phyloP scores from a whole-genome alignment of 768 basidiomycete genomes.

The Lactarius evosmus region DNA sequence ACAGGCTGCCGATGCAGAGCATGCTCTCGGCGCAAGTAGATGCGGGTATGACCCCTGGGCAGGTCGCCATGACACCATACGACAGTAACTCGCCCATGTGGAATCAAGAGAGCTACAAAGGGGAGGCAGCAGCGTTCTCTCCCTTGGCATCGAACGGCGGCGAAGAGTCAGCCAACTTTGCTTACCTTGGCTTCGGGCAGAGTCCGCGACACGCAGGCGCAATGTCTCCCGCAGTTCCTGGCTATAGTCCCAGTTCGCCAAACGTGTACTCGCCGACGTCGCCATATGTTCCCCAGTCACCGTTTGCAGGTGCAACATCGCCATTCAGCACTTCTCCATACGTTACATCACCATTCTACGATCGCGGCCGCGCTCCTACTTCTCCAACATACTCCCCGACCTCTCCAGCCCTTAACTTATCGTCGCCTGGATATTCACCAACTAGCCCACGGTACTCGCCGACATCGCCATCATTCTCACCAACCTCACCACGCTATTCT shows the following conservation, averaged over 20 bases:
- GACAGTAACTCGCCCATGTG: conserved; percentile 87
- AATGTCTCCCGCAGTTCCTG: conserved; percentile 85
- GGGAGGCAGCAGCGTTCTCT: conserved; percentile 90
- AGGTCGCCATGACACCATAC: conserved; percentile 95
- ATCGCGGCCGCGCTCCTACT: conserved; percentile 58
- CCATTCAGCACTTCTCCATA: conserved; percentile 80
- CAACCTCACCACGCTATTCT: conserved; percentile 86
- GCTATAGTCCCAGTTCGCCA: conserved; percentile 90
- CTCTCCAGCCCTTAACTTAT: conserved; percentile 75
- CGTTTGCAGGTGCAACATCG: conserved; percentile 78
- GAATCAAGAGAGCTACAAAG: conserved; percentile 71
- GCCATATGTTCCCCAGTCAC: conserved; percentile 83
- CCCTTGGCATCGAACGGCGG: conserved; percentile 81
- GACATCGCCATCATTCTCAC: conserved; percentile 82
- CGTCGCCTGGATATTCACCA: conserved; percentile 67
- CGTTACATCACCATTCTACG: conserved; percentile 82
- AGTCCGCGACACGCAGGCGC: conserved; percentile 80
- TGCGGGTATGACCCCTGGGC: conserved; percentile 87
- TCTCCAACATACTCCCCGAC: conserved; percentile 89
- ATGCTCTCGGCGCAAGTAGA: conserved; percentile 77
- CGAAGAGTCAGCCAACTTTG: conserved; percentile 77
- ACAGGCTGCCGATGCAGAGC: conserved; percentile 81
- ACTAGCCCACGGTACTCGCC: conserved; percentile 84
- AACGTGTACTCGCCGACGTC: conserved; percentile 88
- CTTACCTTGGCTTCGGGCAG: conserved; percentile 74